Evolutionary conservation across 1,139 yeast genomes (phyloP).

Genomic region (Yamadazyma atmosphaerica): DNA sequence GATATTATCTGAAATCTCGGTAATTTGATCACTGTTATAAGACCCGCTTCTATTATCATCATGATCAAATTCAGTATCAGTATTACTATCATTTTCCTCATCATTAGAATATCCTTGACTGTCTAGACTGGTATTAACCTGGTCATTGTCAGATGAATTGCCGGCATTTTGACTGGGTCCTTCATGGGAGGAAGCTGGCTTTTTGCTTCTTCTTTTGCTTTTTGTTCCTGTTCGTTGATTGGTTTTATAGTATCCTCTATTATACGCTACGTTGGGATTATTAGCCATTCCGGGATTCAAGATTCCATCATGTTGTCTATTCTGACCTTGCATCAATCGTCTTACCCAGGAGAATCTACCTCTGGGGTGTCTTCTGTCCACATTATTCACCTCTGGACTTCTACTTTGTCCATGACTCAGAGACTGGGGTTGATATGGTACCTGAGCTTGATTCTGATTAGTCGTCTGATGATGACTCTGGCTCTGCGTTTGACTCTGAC

Average conservation of each 20-base stretch:
- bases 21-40: slow-evolving; percentile 16
- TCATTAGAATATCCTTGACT: neutral
- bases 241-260: slow-evolving; percentile 11
- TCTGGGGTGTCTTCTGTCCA: slow-evolving; percentile 26
- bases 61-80: slow-evolving; percentile 7
- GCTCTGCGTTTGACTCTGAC: neutral
- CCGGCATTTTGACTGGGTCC: neutral
- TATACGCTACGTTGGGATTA: slow-evolving; percentile 7
- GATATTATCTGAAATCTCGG: slow-evolving; percentile 29
- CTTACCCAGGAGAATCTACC: slow-evolving; percentile 49
- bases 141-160: neutral
- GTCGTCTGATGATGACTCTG: neutral
- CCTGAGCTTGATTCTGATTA: neutral
- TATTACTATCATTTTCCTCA: slow-evolving; percentile 3
- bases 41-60: slow-evolving; percentile 7
- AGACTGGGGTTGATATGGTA: too few species aligned
- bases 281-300: neutral
- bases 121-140: neutral
- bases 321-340: slow-evolving; percentile 48
- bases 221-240: neutral
- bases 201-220: neutral
- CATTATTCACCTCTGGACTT: slow-evolving; percentile 7
- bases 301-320: slow-evolving; percentile 24
- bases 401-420: neutral
- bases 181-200: neutral